These are phyloP conservation scores for Hypoxylon sp. DNA, from an alignment of 2,329 filamentous ascomycete species.

Conservation along the genomic window DNA sequence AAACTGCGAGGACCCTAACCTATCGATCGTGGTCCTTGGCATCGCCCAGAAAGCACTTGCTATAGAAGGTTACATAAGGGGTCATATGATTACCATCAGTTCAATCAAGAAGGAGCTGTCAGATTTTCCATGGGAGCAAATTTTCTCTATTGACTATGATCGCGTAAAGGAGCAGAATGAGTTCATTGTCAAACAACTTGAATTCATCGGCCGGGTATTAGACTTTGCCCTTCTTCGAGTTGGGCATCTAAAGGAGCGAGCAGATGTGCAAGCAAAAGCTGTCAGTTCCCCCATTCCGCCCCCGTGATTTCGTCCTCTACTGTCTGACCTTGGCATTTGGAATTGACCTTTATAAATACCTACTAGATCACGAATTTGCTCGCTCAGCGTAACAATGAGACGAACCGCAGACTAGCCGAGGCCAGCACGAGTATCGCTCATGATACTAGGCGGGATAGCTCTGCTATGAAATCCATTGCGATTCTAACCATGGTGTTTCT, in stretches of 20 bases:
- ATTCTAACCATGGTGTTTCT: constrained; percentile 35
- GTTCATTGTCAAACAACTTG: constrained; percentile 25
- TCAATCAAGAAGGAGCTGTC: constrained; percentile 20
- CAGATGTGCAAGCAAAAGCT: constrained; percentile 23
- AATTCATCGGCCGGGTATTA: constrained; percentile 19
- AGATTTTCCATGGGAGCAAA: constrained; percentile 21
- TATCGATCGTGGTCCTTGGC: constrained; percentile 17
- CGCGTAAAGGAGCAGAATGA: constrained; percentile 16
- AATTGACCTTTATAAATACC: background rate
- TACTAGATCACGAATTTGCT: constrained; percentile 32
- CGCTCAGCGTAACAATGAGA: constrained; percentile 27
- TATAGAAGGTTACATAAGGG: constrained; percentile 21
- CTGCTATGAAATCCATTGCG: constrained; percentile 32
- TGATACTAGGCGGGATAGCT: constrained; percentile 29
- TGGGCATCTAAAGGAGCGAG: constrained; percentile 25
- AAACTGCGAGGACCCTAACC: constrained; percentile 27
- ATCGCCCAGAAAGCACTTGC: constrained; percentile 22
- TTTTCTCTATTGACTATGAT: background rate
- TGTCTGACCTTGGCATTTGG: background rate
- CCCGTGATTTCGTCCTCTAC: background rate
- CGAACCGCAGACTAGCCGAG: constrained; percentile 20
- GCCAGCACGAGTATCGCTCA: constrained; percentile 28
- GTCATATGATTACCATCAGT: constrained; percentile 16
- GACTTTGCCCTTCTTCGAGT: constrained; percentile 26
- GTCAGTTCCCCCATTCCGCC: constrained; percentile 1